Percentiles rank a stretch among this genome's conserved stretches.
These are phyloP conservation scores for Porphyra umbilicalis DNA, from an alignment of 31 red algal species.

Conservation along the genomic window DNA sequence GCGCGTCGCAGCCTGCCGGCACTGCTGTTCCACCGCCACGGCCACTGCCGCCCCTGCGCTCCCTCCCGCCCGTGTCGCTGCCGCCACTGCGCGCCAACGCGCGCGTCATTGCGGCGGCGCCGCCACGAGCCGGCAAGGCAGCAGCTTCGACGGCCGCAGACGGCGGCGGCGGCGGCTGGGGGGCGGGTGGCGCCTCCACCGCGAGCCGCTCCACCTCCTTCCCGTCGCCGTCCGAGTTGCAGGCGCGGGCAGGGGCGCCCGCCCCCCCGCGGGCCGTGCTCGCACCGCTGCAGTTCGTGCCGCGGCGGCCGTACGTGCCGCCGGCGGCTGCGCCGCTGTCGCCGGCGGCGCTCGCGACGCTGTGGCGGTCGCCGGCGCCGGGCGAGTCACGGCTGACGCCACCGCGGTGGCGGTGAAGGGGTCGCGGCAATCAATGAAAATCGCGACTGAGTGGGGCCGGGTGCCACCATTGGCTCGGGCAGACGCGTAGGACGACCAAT, in stretches of 20 bases:
- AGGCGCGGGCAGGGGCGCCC: too few relatives aligned
- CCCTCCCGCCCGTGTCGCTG: too few relatives aligned
- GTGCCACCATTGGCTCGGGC: too few relatives aligned
- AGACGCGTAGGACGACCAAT: too few relatives aligned
- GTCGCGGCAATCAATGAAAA: too few relatives aligned
- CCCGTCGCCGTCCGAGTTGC: too few relatives aligned
- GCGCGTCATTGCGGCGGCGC: neutral
- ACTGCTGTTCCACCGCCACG: too few relatives aligned
- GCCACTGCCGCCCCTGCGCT: too few relatives aligned
- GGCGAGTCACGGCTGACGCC: neutral
- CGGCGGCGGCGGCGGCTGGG: neutral
- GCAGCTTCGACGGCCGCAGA: neutral
- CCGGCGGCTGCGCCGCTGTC: neutral
- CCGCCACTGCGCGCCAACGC: too few relatives aligned
- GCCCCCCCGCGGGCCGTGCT: neutral
- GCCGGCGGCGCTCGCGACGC: neutral
- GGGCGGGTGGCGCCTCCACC: neutral
- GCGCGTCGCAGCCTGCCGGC: too few relatives aligned
- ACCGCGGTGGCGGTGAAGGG: neutral
- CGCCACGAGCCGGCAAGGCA: neutral
- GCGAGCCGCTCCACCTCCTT: neutral
- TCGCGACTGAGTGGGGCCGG: too few relatives aligned
- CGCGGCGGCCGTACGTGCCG: neutral
- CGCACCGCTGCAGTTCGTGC: neutral
- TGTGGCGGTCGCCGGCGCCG: neutral